These are phyloP conservation scores for Rhodofomes roseus DNA, from an alignment of 1,284 basidiomycete species.

Conservation along the genomic window DNA sequence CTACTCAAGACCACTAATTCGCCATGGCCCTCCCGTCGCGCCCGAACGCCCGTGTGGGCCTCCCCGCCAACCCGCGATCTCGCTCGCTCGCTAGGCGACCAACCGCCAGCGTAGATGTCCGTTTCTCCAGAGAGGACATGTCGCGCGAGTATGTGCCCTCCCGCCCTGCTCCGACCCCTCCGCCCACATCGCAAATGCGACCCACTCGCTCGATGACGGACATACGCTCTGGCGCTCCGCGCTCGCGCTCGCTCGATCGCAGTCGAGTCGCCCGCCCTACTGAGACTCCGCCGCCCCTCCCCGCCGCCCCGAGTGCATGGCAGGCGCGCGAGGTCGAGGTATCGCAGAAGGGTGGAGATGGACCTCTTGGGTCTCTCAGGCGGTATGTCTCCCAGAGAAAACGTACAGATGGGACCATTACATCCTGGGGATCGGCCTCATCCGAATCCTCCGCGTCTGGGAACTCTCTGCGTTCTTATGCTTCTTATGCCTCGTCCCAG, in stretches of 20 bases:
- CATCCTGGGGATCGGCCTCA: constrained; percentile 13
- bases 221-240: constrained; percentile 12
- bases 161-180: constrained; percentile 15
- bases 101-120: background rate
- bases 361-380: background rate
- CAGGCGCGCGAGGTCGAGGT: background rate
- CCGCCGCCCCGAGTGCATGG: constrained; percentile 21
- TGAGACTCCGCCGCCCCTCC: constrained; percentile 15
- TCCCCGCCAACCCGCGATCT: constrained; percentile 26
- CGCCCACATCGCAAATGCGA: constrained; percentile 17
- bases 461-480: constrained; percentile 12
- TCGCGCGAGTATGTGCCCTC: constrained; percentile 19
- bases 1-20: background rate
- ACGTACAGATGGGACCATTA: constrained; percentile 9
- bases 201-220: constrained; percentile 25
- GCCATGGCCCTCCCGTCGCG: constrained; percentile 24
- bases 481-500: constrained; percentile 35
- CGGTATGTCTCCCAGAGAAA: constrained; percentile 5
- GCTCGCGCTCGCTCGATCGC: constrained; percentile 18
- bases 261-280: constrained; percentile 10
- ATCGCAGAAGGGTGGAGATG: background rate
- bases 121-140: constrained; percentile 11
- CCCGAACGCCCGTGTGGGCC: constrained; percentile 20
- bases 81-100: constrained; percentile 14
- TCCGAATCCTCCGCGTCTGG: constrained; percentile 28